Evolutionary conservation across 2,329 filamentous ascomycete species (phyloP), one percentile per base, ranked within the genome.

Genomic region (Aspergillus ruber): DNA sequence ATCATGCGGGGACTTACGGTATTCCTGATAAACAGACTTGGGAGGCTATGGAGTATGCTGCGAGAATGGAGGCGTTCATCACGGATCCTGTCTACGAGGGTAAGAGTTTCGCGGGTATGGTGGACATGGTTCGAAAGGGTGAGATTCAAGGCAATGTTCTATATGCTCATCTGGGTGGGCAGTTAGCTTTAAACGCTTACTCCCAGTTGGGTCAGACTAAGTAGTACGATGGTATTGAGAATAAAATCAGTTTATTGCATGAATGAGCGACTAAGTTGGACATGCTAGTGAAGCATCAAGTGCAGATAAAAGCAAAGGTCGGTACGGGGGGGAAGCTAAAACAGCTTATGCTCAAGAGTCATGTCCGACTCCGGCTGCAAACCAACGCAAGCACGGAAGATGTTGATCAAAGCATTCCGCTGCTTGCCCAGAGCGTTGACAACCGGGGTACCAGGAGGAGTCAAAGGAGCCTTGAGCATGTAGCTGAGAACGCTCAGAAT

Each of bases 341-440:
- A 90, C 55, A 97, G 81, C 83, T 97, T 98, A 78, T 97, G 91
- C 81, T 98, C 93, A 45, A 97, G 81, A 36, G 90, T 96, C 93
- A 98, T 98, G 70, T 98, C 93, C 49, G 85, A 93, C 81, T 98
- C 93, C 13, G 93, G 93, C 79, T 96, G 88, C 51, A 98, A 81
- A 56, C 93, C 93, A 62, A 98, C 85, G 65, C 91, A 97, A 56
- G 93, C 93, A 64, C 91, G 90, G 84, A 98, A 95, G 74, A 98
- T 96, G 78, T 98, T 98, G 71, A 88, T 93, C 69, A 98, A 73
- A 39, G 90, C 90, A 57, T 83, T 86, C 58, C 93, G 89, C 79
- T 98, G 93, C 82, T 98, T 98, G 65, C 86, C 89, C 56, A 98
- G 80, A 50, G 93, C 82, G 65, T 98, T 98, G 75, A 98, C 81